phyloP scores from a whole-genome alignment of 441 rosid genomes.

The Populus hybrid region DNA sequence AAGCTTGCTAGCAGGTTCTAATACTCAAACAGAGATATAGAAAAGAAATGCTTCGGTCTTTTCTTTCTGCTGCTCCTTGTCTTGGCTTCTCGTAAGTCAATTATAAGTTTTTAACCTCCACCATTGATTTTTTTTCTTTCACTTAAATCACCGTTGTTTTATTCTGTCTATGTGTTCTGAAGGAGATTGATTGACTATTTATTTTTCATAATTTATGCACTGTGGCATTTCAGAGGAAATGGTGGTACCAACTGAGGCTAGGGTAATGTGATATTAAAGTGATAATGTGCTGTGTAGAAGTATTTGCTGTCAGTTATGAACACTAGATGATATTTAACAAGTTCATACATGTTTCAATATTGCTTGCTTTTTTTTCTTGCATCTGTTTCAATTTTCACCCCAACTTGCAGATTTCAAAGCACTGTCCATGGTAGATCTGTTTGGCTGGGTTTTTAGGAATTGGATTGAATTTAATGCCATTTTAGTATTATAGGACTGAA shows the following conservation, averaged over 20 bases:
- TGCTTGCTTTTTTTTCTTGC: too few relatives aligned
- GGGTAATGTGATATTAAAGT: constrained; percentile 26
- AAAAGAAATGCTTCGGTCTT: constrained; percentile 28
- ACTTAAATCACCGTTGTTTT: background rate
- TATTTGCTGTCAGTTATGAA: background rate
- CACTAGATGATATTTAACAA: background rate
- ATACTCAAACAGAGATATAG: constrained; percentile 13
- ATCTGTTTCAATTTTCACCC: too few relatives aligned
- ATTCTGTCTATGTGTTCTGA: background rate
- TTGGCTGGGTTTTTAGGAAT: too few relatives aligned
- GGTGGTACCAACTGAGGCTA: constrained; percentile 31
- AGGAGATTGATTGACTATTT: too few relatives aligned
- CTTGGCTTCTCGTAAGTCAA: constrained; percentile 42
- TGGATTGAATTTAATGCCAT: too few relatives aligned
- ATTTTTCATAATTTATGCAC: background rate
- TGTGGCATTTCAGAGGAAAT: constrained; percentile 29
- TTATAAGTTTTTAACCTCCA: too few relatives aligned
- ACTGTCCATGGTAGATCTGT: too few relatives aligned
- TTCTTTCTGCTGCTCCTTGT: constrained; percentile 40
- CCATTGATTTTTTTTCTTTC: too few relatives aligned
- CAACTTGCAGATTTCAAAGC: too few relatives aligned
- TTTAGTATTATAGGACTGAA: too few relatives aligned
- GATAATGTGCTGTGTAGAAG: background rate
- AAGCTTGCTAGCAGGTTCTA: background rate
- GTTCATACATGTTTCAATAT: constrained; percentile 76